A percentile compares a stretch with the other conserved stretches of the same genome.
These are phyloP conservation scores for Beauveria asiatica DNA, from an alignment of 2,329 filamentous ascomycete genomes.

Conservation along the genomic window DNA sequence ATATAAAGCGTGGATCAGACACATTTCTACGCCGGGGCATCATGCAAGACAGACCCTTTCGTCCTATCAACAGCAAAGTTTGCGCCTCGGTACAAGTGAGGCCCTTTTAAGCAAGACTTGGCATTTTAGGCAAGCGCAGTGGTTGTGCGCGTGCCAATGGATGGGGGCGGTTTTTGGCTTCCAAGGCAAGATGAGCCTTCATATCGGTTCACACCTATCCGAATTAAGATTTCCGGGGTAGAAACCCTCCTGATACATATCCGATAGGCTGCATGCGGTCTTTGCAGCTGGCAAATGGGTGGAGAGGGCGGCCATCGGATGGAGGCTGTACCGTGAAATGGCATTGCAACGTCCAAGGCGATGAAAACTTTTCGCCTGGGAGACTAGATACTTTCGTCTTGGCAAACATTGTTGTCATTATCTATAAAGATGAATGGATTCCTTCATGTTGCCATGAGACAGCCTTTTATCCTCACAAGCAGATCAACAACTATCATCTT, in stretches of 20 bases:
- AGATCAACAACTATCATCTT: constrained; percentile 3
- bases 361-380: too few species aligned
- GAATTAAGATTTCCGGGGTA: constrained; percentile 2
- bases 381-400: background rate
- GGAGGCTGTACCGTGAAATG: background rate
- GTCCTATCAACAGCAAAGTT: background rate
- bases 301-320: background rate
- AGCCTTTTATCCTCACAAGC: constrained; percentile 13
- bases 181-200: constrained; percentile 1
- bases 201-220: constrained; percentile 10
- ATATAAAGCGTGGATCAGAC: constrained; percentile 8
- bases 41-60: background rate
- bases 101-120: background rate
- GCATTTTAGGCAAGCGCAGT: background rate
- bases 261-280: background rate
- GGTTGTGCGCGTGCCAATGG: background rate
- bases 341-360: background rate
- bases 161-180: too few species aligned
- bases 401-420: background rate
- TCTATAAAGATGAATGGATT: background rate
- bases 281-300: background rate
- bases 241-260: constrained; percentile 8
- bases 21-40: background rate
- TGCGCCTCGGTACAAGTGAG: background rate
- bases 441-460: background rate